Base-by-base conservation (phyloP, 345 rosid species). In the Acer saccharum region DNA sequence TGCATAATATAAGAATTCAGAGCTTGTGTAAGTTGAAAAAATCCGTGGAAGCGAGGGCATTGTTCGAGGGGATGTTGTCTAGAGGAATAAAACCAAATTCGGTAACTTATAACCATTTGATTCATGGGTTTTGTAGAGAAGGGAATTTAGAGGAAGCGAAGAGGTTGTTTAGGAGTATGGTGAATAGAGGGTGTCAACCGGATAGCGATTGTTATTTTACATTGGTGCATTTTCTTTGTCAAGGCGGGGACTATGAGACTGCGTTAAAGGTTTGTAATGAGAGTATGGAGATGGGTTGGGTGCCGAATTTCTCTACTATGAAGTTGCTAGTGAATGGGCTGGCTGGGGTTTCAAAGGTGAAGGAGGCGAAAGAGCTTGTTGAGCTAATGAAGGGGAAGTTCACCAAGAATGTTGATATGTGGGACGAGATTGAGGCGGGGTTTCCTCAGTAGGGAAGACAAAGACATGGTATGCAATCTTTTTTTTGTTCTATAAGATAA, bases 401-500 rank as follows among this genome's bases (percentile, higher is more conserved):
- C 79, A 7, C 84, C 0, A 88, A 79, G 79, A 89, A 83, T 18
- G 78, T 60, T 3, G 88, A 85, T 67, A 32, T 81, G 84, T 96
- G 99, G 99, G 82, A 88, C 72, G 99, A 92, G 79, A 79, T 96
- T 4, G 97, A 92, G 85, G 93, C 96, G 1, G 87, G 75, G 23
- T 87, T 96, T 83, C 85, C 93, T 0, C 89, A 79, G 62, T 88
- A 83, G 87, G 48, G 79, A 64, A 76, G 39, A 43, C 70, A 1
- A 46, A 27, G 44, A n/a, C 11, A 9, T 68, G 17, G 63, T 32
- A 71, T 65, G 72, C 39, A 12, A 46, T 16, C n/a, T 3, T 23
- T 62, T 35, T 62, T 70, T 61, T 72, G 43, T 72, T 57, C 10
- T 0, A 69, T 44, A 29, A 14, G 39, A 35, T 35, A 35, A 35